Percentiles rank a stretch among this genome's conserved stretches.
phyloP scores from a whole-genome alignment of 2,329 filamentous ascomycete species.

The Cladobotryum protrusum region DNA sequence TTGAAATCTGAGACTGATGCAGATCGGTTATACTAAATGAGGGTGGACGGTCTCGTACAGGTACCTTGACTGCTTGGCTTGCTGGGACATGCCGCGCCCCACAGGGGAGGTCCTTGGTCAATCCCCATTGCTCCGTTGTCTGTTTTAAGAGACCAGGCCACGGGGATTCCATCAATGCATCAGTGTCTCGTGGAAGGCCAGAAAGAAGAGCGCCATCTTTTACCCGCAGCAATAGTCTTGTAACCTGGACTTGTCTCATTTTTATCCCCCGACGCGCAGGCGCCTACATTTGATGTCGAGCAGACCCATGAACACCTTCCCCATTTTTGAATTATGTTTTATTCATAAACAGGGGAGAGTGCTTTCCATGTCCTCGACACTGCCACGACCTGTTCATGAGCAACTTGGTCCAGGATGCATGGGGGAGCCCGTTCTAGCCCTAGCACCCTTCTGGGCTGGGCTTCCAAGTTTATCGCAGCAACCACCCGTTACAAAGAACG shows the following conservation, averaged over 20 bases:
- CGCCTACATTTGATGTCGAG: background rate
- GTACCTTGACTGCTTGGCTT: background rate
- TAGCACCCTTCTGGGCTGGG: too few species aligned
- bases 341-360: too few species aligned
- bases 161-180: conserved; percentile 4
- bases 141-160: background rate
- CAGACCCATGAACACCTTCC: background rate
- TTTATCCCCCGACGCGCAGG: conserved; percentile 4
- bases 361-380: too few species aligned
- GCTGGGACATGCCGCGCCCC: conserved; percentile 10
- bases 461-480: too few species aligned
- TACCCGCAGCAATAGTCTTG: background rate
- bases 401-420: too few species aligned
- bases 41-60: conserved; percentile 7
- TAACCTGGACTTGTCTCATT: background rate
- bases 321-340: background rate
- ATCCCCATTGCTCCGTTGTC: background rate
- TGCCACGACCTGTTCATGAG: too few species aligned
- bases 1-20: conserved; percentile 31
- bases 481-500: too few species aligned
- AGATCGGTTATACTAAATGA: conserved; percentile 28
- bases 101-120: conserved; percentile 2
- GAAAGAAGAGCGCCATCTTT: background rate
- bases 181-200: background rate
- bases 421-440: too few species aligned